A percentile compares a stretch with the other conserved stretches of the same genome.
These are phyloP conservation scores for Poronia punctata DNA, from an alignment of 495 filamentous ascomycete genomes.

Conservation along the genomic window DNA sequence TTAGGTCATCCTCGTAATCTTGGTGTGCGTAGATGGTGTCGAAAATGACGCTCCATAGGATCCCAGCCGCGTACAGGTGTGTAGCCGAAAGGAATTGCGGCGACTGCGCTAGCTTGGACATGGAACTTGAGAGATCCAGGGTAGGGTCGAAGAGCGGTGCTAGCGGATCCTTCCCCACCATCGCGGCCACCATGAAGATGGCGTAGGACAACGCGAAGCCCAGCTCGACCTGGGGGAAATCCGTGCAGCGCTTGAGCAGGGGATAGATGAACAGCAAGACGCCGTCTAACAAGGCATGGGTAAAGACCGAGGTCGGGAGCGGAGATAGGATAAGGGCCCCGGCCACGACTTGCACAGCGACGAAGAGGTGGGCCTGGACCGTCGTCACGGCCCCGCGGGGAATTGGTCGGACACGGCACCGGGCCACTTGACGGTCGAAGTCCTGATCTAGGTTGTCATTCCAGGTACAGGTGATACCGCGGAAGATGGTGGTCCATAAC, in stretches of 20 bases:
- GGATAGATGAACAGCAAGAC: slow-evolving; percentile 14
- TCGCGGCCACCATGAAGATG: slow-evolving; percentile 6
- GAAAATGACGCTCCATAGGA: slow-evolving; percentile 20
- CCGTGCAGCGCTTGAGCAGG: slow-evolving; percentile 11
- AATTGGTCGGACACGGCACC: slow-evolving; percentile 24
- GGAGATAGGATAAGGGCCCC: slow-evolving; percentile 1
- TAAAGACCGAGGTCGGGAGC: slow-evolving; percentile 6
- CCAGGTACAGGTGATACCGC: slow-evolving; percentile 21
- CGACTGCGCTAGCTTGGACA: not conserved
- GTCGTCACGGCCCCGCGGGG: slow-evolving; percentile 33
- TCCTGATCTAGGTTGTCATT: slow-evolving; percentile 40
- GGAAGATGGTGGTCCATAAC: slow-evolving; percentile 10
- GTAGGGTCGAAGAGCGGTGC: not conserved
- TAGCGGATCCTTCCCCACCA: not conserved
- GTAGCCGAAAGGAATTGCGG: not conserved
- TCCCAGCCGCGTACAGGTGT: slow-evolving; percentile 7
- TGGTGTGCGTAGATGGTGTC: slow-evolving; percentile 28
- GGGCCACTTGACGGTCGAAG: slow-evolving; percentile 33
- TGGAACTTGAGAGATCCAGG: not conserved
- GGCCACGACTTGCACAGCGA: slow-evolving; percentile 10
- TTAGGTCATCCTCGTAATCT: slow-evolving; percentile 18
- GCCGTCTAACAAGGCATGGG: slow-evolving; percentile 2
- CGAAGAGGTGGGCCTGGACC: slow-evolving; percentile 27
- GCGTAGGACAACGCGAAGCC: slow-evolving; percentile 8
- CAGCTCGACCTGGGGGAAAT: slow-evolving; percentile 17